These are phyloP conservation scores for Arbutus unedo DNA, from an alignment of 148 eudicot genomes.

Conservation along the genomic window DNA sequence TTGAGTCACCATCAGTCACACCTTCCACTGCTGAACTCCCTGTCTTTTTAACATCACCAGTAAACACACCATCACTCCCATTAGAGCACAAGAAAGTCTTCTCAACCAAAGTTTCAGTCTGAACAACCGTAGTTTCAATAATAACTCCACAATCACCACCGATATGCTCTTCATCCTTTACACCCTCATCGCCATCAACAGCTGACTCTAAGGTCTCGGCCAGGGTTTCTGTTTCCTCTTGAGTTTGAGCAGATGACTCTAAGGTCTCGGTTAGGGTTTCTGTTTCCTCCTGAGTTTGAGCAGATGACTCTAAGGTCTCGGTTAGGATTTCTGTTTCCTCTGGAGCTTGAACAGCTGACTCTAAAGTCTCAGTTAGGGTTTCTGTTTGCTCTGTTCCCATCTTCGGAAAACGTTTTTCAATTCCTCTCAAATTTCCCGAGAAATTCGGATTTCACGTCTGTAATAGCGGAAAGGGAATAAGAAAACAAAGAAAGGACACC, in stretches of 20 bases:
- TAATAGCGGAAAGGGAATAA: background rate
- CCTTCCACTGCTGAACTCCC: background rate
- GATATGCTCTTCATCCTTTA: background rate
- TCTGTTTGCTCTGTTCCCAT: background rate
- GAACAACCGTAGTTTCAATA: background rate
- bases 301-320: background rate
- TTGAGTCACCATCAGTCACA: constrained; percentile 1
- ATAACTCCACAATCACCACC: constrained; percentile 7
- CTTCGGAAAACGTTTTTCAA: background rate
- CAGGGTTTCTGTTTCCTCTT: constrained; percentile 15
- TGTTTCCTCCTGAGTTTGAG: background rate
- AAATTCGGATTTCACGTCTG: background rate
- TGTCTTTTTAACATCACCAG: constrained; percentile 11
- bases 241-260: background rate
- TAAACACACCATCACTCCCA: background rate
- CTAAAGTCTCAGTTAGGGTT: constrained; percentile 16
- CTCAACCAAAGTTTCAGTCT: constrained; percentile 11
- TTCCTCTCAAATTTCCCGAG: background rate
- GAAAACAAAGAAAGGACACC: background rate
- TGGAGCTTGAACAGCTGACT: background rate
- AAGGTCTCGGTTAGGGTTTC: constrained; percentile 19
- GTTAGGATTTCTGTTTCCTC: constrained; percentile 17
- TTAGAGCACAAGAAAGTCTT: background rate
- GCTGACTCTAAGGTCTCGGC: background rate
- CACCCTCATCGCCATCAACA: background rate